phyloP scores from a whole-genome alignment of 2,329 filamentous ascomycete genomes.

The Botrytis pseudocinerea region DNA sequence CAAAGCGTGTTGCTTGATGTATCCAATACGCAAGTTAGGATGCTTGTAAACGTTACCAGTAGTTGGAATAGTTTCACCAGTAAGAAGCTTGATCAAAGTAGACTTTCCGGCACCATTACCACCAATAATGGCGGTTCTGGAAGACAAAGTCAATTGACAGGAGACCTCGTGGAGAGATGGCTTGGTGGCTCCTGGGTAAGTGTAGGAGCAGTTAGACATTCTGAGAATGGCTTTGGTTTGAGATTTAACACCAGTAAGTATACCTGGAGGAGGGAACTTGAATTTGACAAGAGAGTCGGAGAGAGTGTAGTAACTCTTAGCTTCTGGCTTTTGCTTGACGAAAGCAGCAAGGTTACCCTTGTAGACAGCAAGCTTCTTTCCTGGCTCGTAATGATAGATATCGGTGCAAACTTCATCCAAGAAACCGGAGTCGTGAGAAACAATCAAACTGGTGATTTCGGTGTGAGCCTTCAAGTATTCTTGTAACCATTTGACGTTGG shows the following conservation, averaged over 20 bases:
- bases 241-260: slow-evolving; percentile 93
- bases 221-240: slow-evolving; percentile 90
- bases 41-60: slow-evolving; percentile 93
- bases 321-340: slow-evolving; percentile 87
- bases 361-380: slow-evolving; percentile 90
- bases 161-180: slow-evolving; percentile 85
- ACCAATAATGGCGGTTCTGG: slow-evolving; percentile 92
- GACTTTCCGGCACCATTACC: slow-evolving; percentile 98
- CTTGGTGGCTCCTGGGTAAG: slow-evolving; percentile 87
- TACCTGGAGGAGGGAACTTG: slow-evolving; percentile 96
- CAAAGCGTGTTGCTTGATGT: slow-evolving; percentile 98
- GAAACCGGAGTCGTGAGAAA: slow-evolving; percentile 98
- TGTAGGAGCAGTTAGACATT: slow-evolving; percentile 88
- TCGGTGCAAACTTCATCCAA: slow-evolving; percentile 96
- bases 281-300: slow-evolving; percentile 87
- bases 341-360: slow-evolving; percentile 81
- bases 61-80: slow-evolving; percentile 84
- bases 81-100: slow-evolving; percentile 95
- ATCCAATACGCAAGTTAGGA: slow-evolving; percentile 96
- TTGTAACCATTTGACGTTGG: slow-evolving; percentile 94
- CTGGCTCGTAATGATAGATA: slow-evolving; percentile 95
- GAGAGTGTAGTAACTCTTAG: slow-evolving; percentile 96
- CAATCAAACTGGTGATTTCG: slow-evolving; percentile 95
- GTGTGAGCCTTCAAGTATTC: slow-evolving; percentile 94
- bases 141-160: slow-evolving; percentile 85